A percentile compares a stretch with the other conserved stretches of the same genome.
Evolutionary conservation across 2,329 filamentous ascomycete genomes (phyloP).

Genomic region (Hypocreales sp.): DNA sequence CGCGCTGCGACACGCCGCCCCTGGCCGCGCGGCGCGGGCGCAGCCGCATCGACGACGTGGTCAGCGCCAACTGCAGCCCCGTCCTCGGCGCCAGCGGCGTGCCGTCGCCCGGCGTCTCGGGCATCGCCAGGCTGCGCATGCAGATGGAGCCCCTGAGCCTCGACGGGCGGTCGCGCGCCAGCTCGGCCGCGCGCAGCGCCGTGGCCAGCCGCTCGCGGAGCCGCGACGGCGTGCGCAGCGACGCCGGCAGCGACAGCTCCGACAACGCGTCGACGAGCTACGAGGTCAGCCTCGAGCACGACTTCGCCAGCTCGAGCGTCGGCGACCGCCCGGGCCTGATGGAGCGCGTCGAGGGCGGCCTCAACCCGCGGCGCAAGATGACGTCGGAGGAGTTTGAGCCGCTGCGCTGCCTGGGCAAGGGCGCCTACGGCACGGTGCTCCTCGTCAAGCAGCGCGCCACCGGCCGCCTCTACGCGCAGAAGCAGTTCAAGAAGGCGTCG

Average conservation of each 20-base stretch:
- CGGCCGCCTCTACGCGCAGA: conserved; percentile 87
- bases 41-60: conserved; percentile 35
- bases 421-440: conserved; percentile 87
- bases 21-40: conserved; percentile 23
- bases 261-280: conserved; percentile 60
- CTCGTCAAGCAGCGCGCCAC: conserved; percentile 82
- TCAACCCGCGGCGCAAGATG: conserved; percentile 62
- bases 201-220: conserved; percentile 39
- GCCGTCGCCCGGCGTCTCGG: conserved; percentile 43
- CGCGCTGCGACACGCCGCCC: conserved; percentile 21
- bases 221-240: conserved; percentile 38
- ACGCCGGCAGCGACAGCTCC: conserved; percentile 42
- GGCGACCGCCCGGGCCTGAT: conserved; percentile 26
- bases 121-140: conserved; percentile 69
- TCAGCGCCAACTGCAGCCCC: conserved; percentile 50
- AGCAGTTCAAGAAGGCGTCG: conserved; percentile 96
- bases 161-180: conserved; percentile 36
- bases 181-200: conserved; percentile 41
- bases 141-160: conserved; percentile 69
- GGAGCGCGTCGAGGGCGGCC: conserved; percentile 35
- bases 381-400: conserved; percentile 79
- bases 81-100: conserved; percentile 35
- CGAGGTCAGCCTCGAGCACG: conserved; percentile 68
- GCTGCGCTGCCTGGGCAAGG: conserved; percentile 85
- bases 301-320: conserved; percentile 62